Evolutionary conservation across 495 filamentous ascomycete species (phyloP), one percentile per base, ranked within the genome.

Genomic region (Penicillium canescens): DNA sequence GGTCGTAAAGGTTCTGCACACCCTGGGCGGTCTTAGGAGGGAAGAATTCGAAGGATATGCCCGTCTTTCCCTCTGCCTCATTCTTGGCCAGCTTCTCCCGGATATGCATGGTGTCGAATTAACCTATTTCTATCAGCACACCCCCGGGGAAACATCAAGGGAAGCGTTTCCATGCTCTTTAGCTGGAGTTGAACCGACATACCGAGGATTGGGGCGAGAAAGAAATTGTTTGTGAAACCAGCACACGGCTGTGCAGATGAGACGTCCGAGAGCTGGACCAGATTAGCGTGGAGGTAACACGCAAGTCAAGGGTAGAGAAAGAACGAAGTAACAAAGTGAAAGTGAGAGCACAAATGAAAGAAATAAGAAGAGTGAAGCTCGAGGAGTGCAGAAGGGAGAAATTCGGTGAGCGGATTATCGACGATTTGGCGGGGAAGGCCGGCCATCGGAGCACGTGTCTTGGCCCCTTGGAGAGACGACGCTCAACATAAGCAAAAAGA

Each of bases 21-120:
- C 95, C 95, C 80, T 87, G 69, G 1, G 94, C 93, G 1, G 95
- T 99, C 76, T 99, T 99, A n/a, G 95, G 95, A 41, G 95, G 93
- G 74, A 98, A 99, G 80, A 96, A 99, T 75, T 99, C 95, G 71
- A 99, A 99, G 26, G 95, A 98, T 81, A 97, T 96, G 49, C 89
- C 90, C 42, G 92, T 86, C 58, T 84, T 82, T 66, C 83, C 83
- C 54, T 86, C 81, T 55, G 78, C 77, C 62, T 90, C 80, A 75
- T 90, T 88, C 63, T 93, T 89, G 56, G 87, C 82, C 57, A 99
- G 79, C 81, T 96, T 97, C 56, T 95, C 87, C 50, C 82, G 88
- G 80, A 99, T 92, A 78, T 98, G 95, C 85, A 88, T 88, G 41
- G 48, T 77, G 66, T 43, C 43, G 46, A 21, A 45, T 60, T 39